phyloP scores from a whole-genome alignment of 192 early-diverging fungal species.

The Chytriomyces sp. region DNA sequence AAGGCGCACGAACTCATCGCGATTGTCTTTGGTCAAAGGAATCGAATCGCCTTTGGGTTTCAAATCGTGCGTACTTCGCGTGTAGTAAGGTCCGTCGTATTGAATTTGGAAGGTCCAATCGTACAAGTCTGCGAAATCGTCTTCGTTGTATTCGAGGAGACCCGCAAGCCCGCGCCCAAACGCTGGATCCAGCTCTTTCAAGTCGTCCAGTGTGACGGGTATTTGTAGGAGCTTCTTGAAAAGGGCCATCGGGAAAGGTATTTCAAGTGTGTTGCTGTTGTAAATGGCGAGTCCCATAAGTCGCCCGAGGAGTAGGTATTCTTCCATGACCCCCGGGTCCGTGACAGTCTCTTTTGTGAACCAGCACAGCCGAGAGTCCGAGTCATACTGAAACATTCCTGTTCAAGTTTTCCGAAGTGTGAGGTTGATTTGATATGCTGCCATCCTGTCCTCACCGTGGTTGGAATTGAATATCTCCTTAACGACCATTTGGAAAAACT shows the following conservation, averaged over 20 bases:
- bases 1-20: conserved; percentile 76
- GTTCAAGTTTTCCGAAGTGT: not conserved
- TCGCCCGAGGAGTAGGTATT: conserved; percentile 77
- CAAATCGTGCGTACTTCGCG: conserved; percentile 64
- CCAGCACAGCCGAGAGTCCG: conserved; percentile 76
- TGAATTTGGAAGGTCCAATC: conserved; percentile 81
- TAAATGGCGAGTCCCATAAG: conserved; percentile 91
- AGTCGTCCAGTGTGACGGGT: conserved; percentile 66
- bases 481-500: conserved; percentile 90
- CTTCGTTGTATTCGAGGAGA: conserved; percentile 46
- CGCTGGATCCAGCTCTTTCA: conserved; percentile 72
- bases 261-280: conserved; percentile 84
- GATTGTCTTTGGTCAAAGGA: conserved; percentile 70
- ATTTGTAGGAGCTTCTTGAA: conserved; percentile 85
- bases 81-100: conserved; percentile 63
- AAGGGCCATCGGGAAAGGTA: conserved; percentile 75
- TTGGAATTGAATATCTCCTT: conserved; percentile 78
- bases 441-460: conserved; percentile 58
- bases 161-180: conserved; percentile 73
- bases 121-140: conserved; percentile 40
- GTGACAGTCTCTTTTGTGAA: conserved; percentile 54
- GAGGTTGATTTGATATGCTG: too few species aligned
- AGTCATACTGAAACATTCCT: conserved; percentile 54
- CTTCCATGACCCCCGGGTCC: conserved; percentile 35
- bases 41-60: conserved; percentile 65